phyloP scores from a whole-genome alignment of 2,329 filamentous ascomycete species.

The Alternaria atra region DNA sequence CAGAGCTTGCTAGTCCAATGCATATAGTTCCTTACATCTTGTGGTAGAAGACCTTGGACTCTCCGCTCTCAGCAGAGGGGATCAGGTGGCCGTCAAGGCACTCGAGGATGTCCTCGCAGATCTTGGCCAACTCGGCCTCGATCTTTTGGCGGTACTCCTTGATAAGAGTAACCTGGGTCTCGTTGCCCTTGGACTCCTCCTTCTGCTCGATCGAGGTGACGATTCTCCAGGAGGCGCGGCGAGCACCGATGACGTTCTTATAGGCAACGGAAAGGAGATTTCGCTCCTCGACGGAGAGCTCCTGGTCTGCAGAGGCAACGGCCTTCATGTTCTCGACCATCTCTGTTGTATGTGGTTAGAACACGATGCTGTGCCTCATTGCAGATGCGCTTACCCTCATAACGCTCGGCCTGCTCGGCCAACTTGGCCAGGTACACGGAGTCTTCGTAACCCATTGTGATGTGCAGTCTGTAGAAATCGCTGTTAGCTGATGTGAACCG shows the following conservation, averaged over 20 bases:
- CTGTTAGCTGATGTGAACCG: conserved; percentile 36
- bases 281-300: conserved; percentile 84
- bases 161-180: conserved; percentile 87
- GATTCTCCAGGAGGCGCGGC: conserved; percentile 98
- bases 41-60: conserved; percentile 99
- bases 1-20: background rate
- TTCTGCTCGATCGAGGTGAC: conserved; percentile 99
- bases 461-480: conserved; percentile 34
- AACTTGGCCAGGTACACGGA: conserved; percentile 99
- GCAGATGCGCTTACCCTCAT: conserved; percentile 76
- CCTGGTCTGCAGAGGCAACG: conserved; percentile 80
- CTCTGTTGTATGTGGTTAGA: conserved; percentile 65
- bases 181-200: conserved; percentile 99
- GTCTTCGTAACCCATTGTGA: conserved; percentile 98
- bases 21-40: conserved; percentile 78
- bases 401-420: conserved; percentile 99
- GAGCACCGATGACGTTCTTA: conserved; percentile 98
- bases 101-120: conserved; percentile 96
- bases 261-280: conserved; percentile 98
- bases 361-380: conserved; percentile 8
- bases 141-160: conserved; percentile 99
- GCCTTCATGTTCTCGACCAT: conserved; percentile 99
- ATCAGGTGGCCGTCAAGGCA: conserved; percentile 95
- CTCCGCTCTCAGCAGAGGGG: conserved; percentile 90
- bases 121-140: conserved; percentile 93